These are phyloP conservation scores for Cystofilobasidium capitatum DNA, from an alignment of 768 basidiomycete species.

Conservation along the genomic window DNA sequence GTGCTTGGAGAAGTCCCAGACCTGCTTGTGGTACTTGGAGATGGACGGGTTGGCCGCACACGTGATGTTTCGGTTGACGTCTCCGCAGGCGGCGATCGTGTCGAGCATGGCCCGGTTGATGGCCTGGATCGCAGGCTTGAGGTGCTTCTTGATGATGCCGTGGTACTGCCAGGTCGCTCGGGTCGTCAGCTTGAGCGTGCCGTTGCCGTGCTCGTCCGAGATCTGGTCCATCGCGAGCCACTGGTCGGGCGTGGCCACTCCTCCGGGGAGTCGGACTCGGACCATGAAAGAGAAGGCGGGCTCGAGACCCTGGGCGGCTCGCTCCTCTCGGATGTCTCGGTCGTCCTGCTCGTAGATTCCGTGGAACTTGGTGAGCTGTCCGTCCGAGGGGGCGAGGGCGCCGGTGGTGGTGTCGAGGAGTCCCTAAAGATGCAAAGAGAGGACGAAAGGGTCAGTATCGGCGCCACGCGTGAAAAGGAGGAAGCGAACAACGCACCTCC, in stretches of 20 bases:
- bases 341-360: conserved; percentile 57
- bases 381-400: conserved; percentile 80
- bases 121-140: conserved; percentile 92
- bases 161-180: conserved; percentile 99
- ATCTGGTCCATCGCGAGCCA: conserved; percentile 96
- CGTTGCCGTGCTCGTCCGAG: conserved; percentile 84
- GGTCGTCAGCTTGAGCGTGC: conserved; percentile 95
- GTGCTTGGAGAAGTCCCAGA: conserved; percentile 70
- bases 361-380: conserved; percentile 89
- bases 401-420: conserved; percentile 76
- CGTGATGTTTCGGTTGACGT: conserved; percentile 87
- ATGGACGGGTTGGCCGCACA: conserved; percentile 82
- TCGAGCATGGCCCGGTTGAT: conserved; percentile 86
- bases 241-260: conserved; percentile 81
- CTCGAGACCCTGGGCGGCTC: conserved; percentile 81
- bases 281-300: conserved; percentile 99
- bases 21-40: conserved; percentile 74
- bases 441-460: background rate
- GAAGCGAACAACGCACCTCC: conserved; percentile 42
- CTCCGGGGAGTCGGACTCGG: conserved; percentile 88
- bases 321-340: conserved; percentile 94
- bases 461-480: background rate
- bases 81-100: conserved; percentile 95
- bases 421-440: conserved; percentile 45
- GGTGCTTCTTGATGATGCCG: conserved; percentile 90